Evolutionary conservation across 805 yeast species (phyloP), one percentile per base, ranked within the genome.

Genomic region (Metschnikowia rubicola): DNA sequence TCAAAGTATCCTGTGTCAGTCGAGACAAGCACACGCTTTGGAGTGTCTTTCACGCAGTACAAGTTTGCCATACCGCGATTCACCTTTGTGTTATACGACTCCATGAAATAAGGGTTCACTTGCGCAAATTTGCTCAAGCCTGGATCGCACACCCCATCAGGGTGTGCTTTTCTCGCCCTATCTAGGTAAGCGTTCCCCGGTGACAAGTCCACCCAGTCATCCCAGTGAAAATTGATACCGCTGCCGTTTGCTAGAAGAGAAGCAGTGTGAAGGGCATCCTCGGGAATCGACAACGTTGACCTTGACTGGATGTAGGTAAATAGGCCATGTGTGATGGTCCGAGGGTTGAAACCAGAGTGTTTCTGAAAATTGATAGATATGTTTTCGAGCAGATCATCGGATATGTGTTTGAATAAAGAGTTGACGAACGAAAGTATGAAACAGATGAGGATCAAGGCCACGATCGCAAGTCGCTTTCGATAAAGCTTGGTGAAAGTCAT

Each of bases 151-250:
- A 40, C 10, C 3, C 69, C 70, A 4, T 52, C 54, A 17, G 62
- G 53, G 34, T 39, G 43, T 3, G 39, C 29, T 8, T 38, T 35
- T 28, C 66, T 51, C 30, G 52, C 58, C 10, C 44, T 32, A 17
- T 52, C 50, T 13, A 69, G 47, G 4, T 62, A 35, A 10, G 47
- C 11, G 40, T 63, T 47, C 0, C 57, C 71, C 7, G 65, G 62
- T 12, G 50, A 46, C 31, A 63, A 46, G 45, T 67, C 73, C 19
- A 65, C 58, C 69, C 71, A 68, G 50, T 69, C 71, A 48, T 69
- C 74, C 74, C 74, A 69, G 53, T 69, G 74, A 55, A 68, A 68
- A 47, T 46, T 47, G n/a, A 67, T 53, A 15, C 68, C 69, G 15
- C 54, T 55, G 30, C 36, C 31, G 17, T 40, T 38, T 17, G 41